phyloP scores from a whole-genome alignment of 2,329 filamentous ascomycete genomes.

The Rugonectria rugulosa region DNA sequence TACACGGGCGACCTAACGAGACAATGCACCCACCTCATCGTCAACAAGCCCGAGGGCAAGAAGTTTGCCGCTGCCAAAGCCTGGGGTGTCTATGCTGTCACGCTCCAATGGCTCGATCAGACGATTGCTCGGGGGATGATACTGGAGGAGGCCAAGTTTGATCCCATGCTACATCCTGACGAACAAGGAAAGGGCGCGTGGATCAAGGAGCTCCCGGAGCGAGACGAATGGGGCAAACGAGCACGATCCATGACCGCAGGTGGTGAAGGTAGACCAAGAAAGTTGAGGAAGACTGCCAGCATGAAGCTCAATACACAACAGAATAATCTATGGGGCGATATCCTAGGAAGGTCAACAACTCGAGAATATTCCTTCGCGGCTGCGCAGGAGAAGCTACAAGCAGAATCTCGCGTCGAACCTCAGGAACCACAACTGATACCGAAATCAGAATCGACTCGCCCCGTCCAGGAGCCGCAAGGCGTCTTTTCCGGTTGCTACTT shows the following conservation, averaged over 20 bases:
- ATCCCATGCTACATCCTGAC: slow-evolving; percentile 73
- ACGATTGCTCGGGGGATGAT: slow-evolving; percentile 88
- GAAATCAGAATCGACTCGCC: slow-evolving; percentile 17
- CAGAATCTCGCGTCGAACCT: slow-evolving; percentile 14
- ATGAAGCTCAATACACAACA: slow-evolving; percentile 82
- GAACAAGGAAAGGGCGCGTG: slow-evolving; percentile 82
- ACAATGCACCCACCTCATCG: slow-evolving; percentile 86
- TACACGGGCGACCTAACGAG: slow-evolving; percentile 91
- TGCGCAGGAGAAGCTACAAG: slow-evolving; percentile 27
- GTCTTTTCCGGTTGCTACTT: slow-evolving; percentile 66
- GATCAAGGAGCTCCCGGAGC: slow-evolving; percentile 58
- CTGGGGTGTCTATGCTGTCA: slow-evolving; percentile 84
- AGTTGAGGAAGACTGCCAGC: slow-evolving; percentile 87
- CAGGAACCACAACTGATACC: slow-evolving; percentile 7
- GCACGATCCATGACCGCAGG: slow-evolving; percentile 56
- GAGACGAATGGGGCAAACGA: slow-evolving; percentile 65
- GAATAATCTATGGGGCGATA: slow-evolving; percentile 89
- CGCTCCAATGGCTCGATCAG: slow-evolving; percentile 84
- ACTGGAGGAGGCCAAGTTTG: slow-evolving; percentile 84
- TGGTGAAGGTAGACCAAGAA: slow-evolving; percentile 71
- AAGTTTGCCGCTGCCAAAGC: slow-evolving; percentile 89
- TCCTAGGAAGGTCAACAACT: slow-evolving; percentile 63
- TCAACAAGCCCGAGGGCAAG: slow-evolving; percentile 78
- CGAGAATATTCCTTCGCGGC: slow-evolving; percentile 45
- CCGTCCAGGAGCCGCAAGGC: slow-evolving; percentile 37